A percentile compares a stretch with the other conserved stretches of the same genome.
Evolutionary conservation across 352 stramenopile species (phyloP).

Genomic region (Globisporangium camurandrum): DNA sequence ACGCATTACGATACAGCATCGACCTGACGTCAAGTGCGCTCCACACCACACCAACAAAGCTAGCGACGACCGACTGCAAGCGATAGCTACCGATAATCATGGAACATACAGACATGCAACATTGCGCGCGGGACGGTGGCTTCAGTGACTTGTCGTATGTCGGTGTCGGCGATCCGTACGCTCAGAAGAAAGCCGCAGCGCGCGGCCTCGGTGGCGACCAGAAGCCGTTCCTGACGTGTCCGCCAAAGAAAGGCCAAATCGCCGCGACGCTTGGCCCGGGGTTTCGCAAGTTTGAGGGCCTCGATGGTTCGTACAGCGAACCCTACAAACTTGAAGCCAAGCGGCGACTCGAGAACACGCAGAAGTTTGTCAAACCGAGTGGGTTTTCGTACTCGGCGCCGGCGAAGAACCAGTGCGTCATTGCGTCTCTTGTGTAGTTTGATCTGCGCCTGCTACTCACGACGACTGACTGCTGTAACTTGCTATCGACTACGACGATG

Average conservation of each 20-base stretch:
- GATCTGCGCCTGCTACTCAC: background rate
- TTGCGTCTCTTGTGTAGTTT: background rate
- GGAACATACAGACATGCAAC: too few species aligned
- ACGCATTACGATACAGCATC: too few species aligned
- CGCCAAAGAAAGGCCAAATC: constrained; percentile 51
- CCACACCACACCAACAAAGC: too few species aligned
- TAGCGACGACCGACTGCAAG: too few species aligned
- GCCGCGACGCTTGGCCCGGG: constrained; percentile 56
- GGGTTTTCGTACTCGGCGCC: constrained; percentile 60
- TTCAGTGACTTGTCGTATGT: constrained; percentile 70
- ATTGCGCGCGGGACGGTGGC: constrained; percentile 61
- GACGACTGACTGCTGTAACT: background rate
- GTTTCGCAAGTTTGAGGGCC: constrained; percentile 52
- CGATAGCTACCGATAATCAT: too few species aligned
- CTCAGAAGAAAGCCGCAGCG: constrained; percentile 31
- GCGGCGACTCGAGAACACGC: constrained; percentile 61
- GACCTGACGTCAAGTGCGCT: too few species aligned
- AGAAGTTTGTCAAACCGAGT: constrained; percentile 58
- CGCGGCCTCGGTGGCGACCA: constrained; percentile 43
- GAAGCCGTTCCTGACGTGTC: constrained; percentile 72
- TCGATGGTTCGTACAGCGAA: constrained; percentile 54
- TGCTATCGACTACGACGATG: background rate
- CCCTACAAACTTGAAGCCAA: constrained; percentile 67
- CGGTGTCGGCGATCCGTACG: constrained; percentile 55
- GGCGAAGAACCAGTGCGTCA: constrained; percentile 43